Base-by-base conservation (phyloP, 2,329 filamentous ascomycete genomes). In the Fusarium newnesense region DNA sequence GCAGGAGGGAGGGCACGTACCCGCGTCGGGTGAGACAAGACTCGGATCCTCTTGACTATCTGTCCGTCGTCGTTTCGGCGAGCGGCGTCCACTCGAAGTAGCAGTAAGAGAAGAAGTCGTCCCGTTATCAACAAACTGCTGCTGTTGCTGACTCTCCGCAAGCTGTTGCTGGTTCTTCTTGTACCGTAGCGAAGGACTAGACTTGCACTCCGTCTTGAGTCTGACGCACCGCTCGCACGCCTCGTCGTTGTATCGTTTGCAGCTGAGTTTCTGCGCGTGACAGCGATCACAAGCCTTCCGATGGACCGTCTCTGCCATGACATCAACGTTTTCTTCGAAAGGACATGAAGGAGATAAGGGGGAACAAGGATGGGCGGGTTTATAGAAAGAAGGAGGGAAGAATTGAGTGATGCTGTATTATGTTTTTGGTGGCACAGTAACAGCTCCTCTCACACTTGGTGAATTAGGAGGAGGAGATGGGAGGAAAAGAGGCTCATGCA, bases 281-380 rank as follows among this genome's bases (percentile, higher is more conserved):
- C 84, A 86, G 69, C 84, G 82, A 75, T 86, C 84, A 77, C 84
- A 86, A 63, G 84, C 84, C 64, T 83, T 84, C 63, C 85, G 82
- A 69, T 80, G 83, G 67, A 80, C 75, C 59, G 76, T 79, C 67
- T 83, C 82, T 72, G 80, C 74, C 82, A 83, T 83, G 75, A 73
- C 79, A 73, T 77, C 72, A 64, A 39, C 15, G 9, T 15, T 74
- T n/a, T 24, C 79, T 74, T 79, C 79, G 18, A 36, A 34, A 28
- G 18, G 13, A 8, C 67, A 76, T 44, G n/a, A 18, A 40, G 28
- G 66, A 64, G 73, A 76, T 60, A 69, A 19, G 32, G n/a, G 49
- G 32, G 49, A 36, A 36, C 49, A 65, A 67, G 69, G 60, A 60
- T 46, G 54, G 58, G 59, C 70, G 49, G 64, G 64, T 67, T 67